Evolutionary conservation across 148 eudicot genomes (phyloP).

Genomic region (Rhododendron griersonianum): DNA sequence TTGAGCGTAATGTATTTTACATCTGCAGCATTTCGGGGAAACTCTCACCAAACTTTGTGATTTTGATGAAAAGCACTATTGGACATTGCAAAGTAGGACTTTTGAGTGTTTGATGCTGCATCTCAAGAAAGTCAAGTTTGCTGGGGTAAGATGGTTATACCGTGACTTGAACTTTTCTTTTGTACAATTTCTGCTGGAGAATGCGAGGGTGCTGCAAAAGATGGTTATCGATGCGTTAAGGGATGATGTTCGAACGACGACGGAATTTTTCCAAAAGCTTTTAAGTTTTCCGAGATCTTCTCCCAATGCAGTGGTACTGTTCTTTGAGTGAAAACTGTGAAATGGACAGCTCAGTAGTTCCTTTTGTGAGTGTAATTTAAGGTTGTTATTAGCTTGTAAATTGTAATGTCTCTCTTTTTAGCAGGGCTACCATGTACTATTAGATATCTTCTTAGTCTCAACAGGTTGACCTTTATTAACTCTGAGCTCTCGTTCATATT

Average conservation of each 20-base stretch:
- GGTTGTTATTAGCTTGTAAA: not conserved
- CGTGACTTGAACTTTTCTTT: not conserved
- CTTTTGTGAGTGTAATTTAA: not conserved
- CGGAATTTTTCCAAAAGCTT: not conserved
- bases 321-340: not conserved
- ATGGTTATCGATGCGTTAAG: not conserved
- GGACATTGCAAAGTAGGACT: not conserved
- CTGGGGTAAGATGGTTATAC: not conserved
- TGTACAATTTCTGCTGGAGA: not conserved
- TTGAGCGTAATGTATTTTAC: not conserved
- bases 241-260: not conserved
- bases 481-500: not conserved
- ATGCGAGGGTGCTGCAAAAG: not conserved
- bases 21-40: not conserved
- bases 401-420: not conserved
- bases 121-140: not conserved
- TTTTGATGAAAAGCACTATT: not conserved
- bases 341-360: not conserved
- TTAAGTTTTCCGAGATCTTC: not conserved
- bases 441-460: not conserved
- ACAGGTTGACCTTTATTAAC: not conserved
- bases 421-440: not conserved
- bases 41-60: not conserved
- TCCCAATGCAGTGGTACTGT: not conserved
- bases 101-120: conserved; percentile 2